phyloP scores from a whole-genome alignment of 2,329 filamentous ascomycete species.

The Colletotrichum camelliae region DNA sequence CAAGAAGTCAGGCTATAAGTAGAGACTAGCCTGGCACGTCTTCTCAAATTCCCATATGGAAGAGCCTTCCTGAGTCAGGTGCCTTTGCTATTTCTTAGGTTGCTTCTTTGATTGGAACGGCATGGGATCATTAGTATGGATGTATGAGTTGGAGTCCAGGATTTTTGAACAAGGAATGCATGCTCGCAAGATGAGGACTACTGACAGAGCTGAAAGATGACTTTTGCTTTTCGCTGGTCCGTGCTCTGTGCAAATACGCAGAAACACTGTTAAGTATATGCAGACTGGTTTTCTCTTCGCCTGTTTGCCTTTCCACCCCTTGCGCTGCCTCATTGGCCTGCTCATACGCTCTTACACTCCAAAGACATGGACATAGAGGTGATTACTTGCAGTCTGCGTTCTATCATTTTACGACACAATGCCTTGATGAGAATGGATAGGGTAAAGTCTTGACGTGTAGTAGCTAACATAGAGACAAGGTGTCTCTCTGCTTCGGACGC shows the following conservation, averaged over 20 bases:
- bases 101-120: not conserved
- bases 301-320: not conserved
- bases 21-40: not conserved
- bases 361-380: not conserved
- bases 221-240: accelerated
- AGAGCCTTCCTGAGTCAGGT: not conserved
- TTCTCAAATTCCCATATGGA: not conserved
- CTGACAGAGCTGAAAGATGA: not conserved
- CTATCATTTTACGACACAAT: accelerated
- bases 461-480: not conserved
- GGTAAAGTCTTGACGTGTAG: not conserved
- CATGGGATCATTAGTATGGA: not conserved
- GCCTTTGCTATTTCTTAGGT: not conserved
- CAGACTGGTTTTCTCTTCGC: not conserved
- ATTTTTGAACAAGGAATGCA: not conserved
- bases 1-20: not conserved
- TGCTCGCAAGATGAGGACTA: not conserved
- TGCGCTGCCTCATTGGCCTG: not conserved
- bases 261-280: not conserved
- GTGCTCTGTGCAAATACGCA: not conserved
- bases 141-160: not conserved
- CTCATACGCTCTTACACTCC: not conserved
- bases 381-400: not conserved
- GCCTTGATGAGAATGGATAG: not conserved
- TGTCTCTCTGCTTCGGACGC: not conserved